A percentile compares a stretch with the other conserved stretches of the same genome.
These are phyloP conservation scores for Lachnellula occidentalis DNA, from an alignment of 2,329 filamentous ascomycete genomes.

Conservation along the genomic window DNA sequence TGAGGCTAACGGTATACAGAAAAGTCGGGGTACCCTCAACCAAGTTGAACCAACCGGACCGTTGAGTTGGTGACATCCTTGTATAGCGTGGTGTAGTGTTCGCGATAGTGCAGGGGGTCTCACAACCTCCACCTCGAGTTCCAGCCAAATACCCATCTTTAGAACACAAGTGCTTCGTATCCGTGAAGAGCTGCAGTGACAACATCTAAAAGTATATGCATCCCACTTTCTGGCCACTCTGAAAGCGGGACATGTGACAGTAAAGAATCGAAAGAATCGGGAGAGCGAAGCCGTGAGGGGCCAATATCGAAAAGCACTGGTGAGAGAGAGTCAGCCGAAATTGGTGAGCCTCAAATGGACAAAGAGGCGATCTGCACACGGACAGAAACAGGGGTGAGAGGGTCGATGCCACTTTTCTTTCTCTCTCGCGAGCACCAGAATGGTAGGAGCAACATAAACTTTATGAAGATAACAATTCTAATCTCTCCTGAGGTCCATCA, in stretches of 20 bases:
- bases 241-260: not conserved
- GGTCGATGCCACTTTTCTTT: too few relatives aligned
- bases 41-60: slow-evolving; percentile 19
- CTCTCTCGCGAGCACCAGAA: too few relatives aligned
- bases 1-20: slow-evolving; percentile 4
- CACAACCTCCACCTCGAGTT: not conserved
- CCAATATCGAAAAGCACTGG: not conserved
- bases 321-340: not conserved
- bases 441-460: too few relatives aligned
- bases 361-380: not conserved
- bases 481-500: too few relatives aligned
- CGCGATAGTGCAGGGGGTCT: slow-evolving; percentile 9
- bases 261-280: not conserved
- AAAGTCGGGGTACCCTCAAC: slow-evolving; percentile 3
- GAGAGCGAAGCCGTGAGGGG: not conserved
- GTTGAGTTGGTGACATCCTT: slow-evolving; percentile 1
- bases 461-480: too few relatives aligned
- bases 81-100: not conserved
- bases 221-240: not conserved
- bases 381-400: not conserved
- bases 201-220: not conserved
- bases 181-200: not conserved
- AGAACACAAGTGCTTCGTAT: slow-evolving; percentile 2
- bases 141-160: not conserved
- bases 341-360: not conserved